Percentiles rank a stretch among this genome's conserved stretches.
phyloP scores from a whole-genome alignment of 1,284 basidiomycete genomes.

The Cryptococcus maquisensis region DNA sequence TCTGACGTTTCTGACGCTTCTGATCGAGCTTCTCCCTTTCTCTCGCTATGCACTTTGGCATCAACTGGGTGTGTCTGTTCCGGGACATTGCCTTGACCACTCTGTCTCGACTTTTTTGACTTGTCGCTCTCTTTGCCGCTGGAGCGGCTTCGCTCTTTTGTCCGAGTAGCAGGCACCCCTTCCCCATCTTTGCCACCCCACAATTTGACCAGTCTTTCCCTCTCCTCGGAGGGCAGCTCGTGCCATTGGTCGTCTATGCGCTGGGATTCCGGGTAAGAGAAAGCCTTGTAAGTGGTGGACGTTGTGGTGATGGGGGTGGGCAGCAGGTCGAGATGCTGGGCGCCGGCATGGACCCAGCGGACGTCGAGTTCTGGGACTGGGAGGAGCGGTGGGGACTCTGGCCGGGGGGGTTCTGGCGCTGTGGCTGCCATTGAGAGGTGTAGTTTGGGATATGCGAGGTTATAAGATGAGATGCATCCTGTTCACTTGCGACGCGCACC shows the following conservation, averaged over 20 bases:
- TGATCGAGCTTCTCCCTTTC: slow-evolving; percentile 5
- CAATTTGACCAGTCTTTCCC: slow-evolving; percentile 10
- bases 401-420: slow-evolving; percentile 1
- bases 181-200: slow-evolving; percentile 38
- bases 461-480: too few species aligned
- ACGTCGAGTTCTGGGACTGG: slow-evolving; percentile 31
- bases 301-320: slow-evolving; percentile 39
- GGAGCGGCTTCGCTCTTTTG: background rate
- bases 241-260: slow-evolving; percentile 54
- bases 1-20: slow-evolving; percentile 15
- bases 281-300: slow-evolving; percentile 56
- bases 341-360: slow-evolving; percentile 48
- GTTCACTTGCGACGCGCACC: too few species aligned
- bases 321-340: slow-evolving; percentile 46
- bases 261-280: slow-evolving; percentile 46
- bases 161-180: slow-evolving; percentile 10
- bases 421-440: background rate
- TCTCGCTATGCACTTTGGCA: slow-evolving; percentile 14
- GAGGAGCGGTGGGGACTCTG: slow-evolving; percentile 13
- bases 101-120: slow-evolving; percentile 58
- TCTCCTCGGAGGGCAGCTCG: slow-evolving; percentile 16
- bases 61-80: slow-evolving; percentile 8
- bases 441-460: background rate
- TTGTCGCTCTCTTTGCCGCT: slow-evolving; percentile 36
- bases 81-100: slow-evolving; percentile 4